phyloP scores from a whole-genome alignment of 768 basidiomycete species.

The Lactarius evosmus region DNA sequence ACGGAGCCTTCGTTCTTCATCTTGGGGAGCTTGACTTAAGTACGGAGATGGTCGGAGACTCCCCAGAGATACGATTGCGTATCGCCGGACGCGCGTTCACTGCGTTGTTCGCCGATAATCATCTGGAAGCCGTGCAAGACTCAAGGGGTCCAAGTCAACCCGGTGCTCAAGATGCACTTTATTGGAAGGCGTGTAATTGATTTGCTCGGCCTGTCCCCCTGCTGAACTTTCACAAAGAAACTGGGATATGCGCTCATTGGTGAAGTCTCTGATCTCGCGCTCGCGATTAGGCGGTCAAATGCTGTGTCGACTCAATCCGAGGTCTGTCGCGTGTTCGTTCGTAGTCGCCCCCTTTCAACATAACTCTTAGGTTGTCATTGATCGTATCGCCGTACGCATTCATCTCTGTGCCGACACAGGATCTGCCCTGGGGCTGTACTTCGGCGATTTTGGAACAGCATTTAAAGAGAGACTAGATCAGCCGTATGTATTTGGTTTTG shows the following conservation, averaged over 20 bases:
- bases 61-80: conserved; percentile 51
- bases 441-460: conserved; percentile 47
- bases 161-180: conserved; percentile 12
- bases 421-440: conserved; percentile 53
- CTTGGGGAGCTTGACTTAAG: conserved; percentile 63
- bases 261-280: conserved; percentile 50
- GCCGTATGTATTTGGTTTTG: conserved; percentile 25
- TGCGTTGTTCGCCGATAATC: conserved; percentile 54
- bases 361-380: conserved; percentile 49
- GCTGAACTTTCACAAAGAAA: conserved; percentile 37
- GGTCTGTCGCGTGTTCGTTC: conserved; percentile 6
- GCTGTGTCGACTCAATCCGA: conserved; percentile 5
- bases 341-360: background rate
- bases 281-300: conserved; percentile 17
- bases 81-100: conserved; percentile 48
- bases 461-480: conserved; percentile 38
- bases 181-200: conserved; percentile 62
- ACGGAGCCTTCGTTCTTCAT: conserved; percentile 65
- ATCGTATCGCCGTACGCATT: conserved; percentile 51
- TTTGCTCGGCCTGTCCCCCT: background rate
- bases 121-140: conserved; percentile 36
- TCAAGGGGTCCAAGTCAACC: conserved; percentile 17
- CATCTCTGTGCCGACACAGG: conserved; percentile 81
- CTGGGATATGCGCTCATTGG: conserved; percentile 67
- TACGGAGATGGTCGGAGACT: conserved; percentile 70